These are phyloP conservation scores for Leccinum pallidistipes DNA, from an alignment of 1,284 basidiomycete genomes.

Conservation along the genomic window DNA sequence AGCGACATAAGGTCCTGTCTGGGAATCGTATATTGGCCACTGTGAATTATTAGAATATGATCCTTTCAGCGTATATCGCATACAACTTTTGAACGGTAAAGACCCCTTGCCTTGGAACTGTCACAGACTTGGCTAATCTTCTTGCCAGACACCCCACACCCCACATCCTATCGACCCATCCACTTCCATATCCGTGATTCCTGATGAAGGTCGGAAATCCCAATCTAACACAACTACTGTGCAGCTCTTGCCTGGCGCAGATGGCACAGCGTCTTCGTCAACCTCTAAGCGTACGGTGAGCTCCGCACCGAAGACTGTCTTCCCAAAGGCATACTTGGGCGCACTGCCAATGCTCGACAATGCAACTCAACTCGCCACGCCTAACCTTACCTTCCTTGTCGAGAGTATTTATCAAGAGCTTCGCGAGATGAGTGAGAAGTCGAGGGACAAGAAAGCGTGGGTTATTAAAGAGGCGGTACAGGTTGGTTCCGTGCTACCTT, in stretches of 20 bases:
- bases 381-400: constrained; percentile 63
- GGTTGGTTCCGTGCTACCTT: constrained; percentile 25
- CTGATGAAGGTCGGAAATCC: constrained; percentile 37
- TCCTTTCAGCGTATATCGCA: constrained; percentile 65
- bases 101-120: not conserved
- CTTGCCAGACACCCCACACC: constrained; percentile 65
- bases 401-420: constrained; percentile 73
- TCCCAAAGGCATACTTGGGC: constrained; percentile 65
- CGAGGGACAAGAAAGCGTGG: constrained; percentile 69
- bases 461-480: constrained; percentile 50
- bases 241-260: constrained; percentile 39
- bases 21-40: constrained; percentile 63
- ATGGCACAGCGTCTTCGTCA: constrained; percentile 10
- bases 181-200: constrained; percentile 57
- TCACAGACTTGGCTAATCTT: not conserved
- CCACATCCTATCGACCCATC: constrained; percentile 80
- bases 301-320: constrained; percentile 52
- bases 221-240: constrained; percentile 37
- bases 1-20: constrained; percentile 60
- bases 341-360: constrained; percentile 49
- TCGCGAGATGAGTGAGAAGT: constrained; percentile 70
- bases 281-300: constrained; percentile 39
- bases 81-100: constrained; percentile 77
- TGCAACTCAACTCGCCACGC: constrained; percentile 54
- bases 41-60: constrained; percentile 48